Percentiles rank a stretch among this genome's conserved stretches.
Conservation (phyloP, 2,329 filamentous ascomycete genomes). For the Exophiala phaeomuriformis region DNA sequence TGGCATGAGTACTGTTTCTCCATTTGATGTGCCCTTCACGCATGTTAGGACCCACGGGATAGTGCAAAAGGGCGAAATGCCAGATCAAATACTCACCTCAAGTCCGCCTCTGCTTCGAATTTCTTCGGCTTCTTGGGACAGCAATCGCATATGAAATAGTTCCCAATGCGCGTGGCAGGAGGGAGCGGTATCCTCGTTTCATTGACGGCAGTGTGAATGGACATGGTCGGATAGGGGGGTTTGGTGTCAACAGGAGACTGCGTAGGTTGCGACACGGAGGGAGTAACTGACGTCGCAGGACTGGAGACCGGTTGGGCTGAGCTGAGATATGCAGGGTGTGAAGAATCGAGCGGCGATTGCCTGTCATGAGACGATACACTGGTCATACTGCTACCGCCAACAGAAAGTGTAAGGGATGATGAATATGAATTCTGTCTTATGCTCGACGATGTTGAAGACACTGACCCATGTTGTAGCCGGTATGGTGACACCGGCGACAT, state of each 20-base stretch:
- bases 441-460: slow-evolving; percentile 60
- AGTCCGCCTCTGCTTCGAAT: slow-evolving; percentile 75
- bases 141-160: slow-evolving; percentile 75
- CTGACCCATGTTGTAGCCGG: slow-evolving; percentile 44
- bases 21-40: slow-evolving; percentile 67
- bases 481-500: slow-evolving; percentile 50
- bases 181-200: slow-evolving; percentile 31
- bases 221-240: slow-evolving; percentile 41
- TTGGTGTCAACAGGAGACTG: slow-evolving; percentile 32
- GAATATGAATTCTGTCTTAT: slow-evolving; percentile 56
- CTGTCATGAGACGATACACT: slow-evolving; percentile 57
- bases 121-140: slow-evolving; percentile 97
- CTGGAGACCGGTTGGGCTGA: slow-evolving; percentile 38
- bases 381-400: slow-evolving; percentile 56
- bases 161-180: slow-evolving; percentile 44
- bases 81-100: slow-evolving; percentile 56
- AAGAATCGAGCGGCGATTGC: slow-evolving; percentile 54
- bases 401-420: slow-evolving; percentile 53
- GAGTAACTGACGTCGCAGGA: slow-evolving; percentile 33
- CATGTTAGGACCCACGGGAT: slow-evolving; percentile 2
- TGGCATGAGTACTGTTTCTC: slow-evolving; percentile 95
- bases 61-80: background rate
- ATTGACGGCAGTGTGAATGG: slow-evolving; percentile 34
- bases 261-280: slow-evolving; percentile 20
- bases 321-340: slow-evolving; percentile 47